Conservation (phyloP, 257 asterid genomes). For the Gardenia jasminoides region DNA sequence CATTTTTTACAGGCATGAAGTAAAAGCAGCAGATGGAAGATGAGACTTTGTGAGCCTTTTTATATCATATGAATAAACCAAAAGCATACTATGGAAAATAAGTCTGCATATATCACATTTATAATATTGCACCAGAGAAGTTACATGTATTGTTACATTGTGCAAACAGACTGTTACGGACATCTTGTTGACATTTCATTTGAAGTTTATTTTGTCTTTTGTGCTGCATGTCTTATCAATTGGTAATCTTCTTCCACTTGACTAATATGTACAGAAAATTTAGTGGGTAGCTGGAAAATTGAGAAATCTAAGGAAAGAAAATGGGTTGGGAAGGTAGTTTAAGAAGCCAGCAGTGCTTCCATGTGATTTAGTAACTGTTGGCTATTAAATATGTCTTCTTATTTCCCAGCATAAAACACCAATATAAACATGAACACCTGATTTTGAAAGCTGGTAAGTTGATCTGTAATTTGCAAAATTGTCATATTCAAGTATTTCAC, state of each 20-base stretch:
- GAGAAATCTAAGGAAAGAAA: background rate
- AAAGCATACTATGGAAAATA: too few relatives aligned
- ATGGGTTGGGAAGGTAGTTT: background rate
- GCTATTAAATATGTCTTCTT: background rate
- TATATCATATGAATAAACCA: too few relatives aligned
- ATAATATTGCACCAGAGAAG: too few relatives aligned
- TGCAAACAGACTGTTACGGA: too few relatives aligned
- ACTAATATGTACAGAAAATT: background rate
- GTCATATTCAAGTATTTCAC: background rate
- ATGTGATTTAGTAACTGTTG: background rate
- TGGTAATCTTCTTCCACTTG: background rate
- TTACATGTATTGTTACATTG: too few relatives aligned
- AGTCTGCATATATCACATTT: too few relatives aligned
- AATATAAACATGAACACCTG: background rate
- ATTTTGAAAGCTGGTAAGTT: background rate
- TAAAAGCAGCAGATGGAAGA: background rate
- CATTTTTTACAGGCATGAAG: too few relatives aligned
- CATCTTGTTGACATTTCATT: background rate
- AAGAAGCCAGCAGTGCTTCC: background rate
- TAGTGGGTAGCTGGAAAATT: background rate
- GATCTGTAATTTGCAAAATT: background rate
- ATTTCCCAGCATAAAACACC: background rate
- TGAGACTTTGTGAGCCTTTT: background rate
- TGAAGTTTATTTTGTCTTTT: background rate
- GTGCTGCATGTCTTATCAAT: background rate